Base-by-base conservation (phyloP, 1,139 yeast species). In the Arxiozyma heterogenica region DNA sequence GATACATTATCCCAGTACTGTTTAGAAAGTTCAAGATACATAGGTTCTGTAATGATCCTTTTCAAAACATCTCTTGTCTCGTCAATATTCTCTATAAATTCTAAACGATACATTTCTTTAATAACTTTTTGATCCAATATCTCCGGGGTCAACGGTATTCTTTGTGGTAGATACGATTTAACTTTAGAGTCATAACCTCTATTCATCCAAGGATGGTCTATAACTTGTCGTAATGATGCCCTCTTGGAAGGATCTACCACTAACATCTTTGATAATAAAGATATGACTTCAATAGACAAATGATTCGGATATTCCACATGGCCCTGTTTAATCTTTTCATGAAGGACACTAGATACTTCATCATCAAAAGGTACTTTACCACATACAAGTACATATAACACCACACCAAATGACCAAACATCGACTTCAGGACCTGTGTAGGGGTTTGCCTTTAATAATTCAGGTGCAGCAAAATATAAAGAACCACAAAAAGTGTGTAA, bases 281-380 rank as follows among this genome's bases (percentile, higher is more conserved):
- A 86, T n/a, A 84, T 78, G 64, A 96, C 93, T 60, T 89, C 96
- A 42, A 80, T 76, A 4, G 95, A 84, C 51, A 94, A 74, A 72
- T 84, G 84, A 47, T 78, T 78, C 6, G 98, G 98, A 68, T 94
- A 94, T 60, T 90, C 96, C 6, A 94, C 96, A 57, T 83, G 78
- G 43, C 98, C 98, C 59, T 85, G 80, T 66, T 93, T 94, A 68
- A 94, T 94, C 70, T 91, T 91, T 61, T 90, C 96, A 69, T 94
- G 98, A 63, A 94, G 76, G 1, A 88, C 94, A 49, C 93, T 86
- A 62, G 95, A 95, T 57, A 88, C 84, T 66, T 89, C 95, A 68
- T 94, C 98, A 69, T 94, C 98, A 70, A 94, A 94, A 17, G 99
- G 99, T 8, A 94, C 98, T 68, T 90, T 91, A 53, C 99, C 99